These are phyloP conservation scores for Tetraselmis striata DNA, from an alignment of 139 green algal genomes.

Conservation along the genomic window DNA sequence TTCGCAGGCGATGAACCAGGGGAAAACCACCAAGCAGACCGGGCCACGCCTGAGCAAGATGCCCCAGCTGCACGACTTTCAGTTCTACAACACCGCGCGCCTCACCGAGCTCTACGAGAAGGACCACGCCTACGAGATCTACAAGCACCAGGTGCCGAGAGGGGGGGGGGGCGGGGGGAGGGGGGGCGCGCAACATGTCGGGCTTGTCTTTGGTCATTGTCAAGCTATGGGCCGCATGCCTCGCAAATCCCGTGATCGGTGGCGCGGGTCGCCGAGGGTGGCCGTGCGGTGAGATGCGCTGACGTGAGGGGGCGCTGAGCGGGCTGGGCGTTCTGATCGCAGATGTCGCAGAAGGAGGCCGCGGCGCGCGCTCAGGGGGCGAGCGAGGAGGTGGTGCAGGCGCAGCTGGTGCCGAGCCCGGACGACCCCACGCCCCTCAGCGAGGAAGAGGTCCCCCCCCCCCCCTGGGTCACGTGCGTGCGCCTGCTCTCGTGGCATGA, in stretches of 20 bases:
- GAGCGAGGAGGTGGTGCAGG: slow-evolving; percentile 55
- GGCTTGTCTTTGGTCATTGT: too few species aligned
- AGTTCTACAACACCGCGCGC: slow-evolving; percentile 86
- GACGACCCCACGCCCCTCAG: slow-evolving; percentile 81
- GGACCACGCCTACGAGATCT: slow-evolving; percentile 66
- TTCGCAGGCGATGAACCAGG: not conserved
- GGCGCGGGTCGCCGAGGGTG: too few species aligned
- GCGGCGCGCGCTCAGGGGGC: slow-evolving; percentile 47
- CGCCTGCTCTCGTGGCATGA: too few species aligned
- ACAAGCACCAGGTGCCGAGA: slow-evolving; percentile 42
- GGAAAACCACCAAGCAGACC: slow-evolving; percentile 30
- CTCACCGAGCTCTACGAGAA: slow-evolving; percentile 86
- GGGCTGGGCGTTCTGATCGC: too few species aligned
- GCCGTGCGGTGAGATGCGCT: too few species aligned
- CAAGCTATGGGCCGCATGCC: too few species aligned
- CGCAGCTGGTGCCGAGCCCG: slow-evolving; percentile 34
- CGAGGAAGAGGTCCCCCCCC: slow-evolving; percentile 84
- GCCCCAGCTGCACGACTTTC: slow-evolving; percentile 89
- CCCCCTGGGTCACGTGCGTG: too few species aligned
- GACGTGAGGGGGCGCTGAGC: too few species aligned
- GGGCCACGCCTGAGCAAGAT: slow-evolving; percentile 83
- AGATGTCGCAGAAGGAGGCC: slow-evolving; percentile 40
- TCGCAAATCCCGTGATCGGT: too few species aligned
- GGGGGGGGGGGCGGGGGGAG: slow-evolving; percentile 14
- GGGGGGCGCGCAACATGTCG: not conserved